Percentiles rank a stretch among this genome's conserved stretches.
These are phyloP conservation scores for Aspergillus nanangensis DNA, from an alignment of 495 filamentous ascomycete genomes.

Conservation along the genomic window DNA sequence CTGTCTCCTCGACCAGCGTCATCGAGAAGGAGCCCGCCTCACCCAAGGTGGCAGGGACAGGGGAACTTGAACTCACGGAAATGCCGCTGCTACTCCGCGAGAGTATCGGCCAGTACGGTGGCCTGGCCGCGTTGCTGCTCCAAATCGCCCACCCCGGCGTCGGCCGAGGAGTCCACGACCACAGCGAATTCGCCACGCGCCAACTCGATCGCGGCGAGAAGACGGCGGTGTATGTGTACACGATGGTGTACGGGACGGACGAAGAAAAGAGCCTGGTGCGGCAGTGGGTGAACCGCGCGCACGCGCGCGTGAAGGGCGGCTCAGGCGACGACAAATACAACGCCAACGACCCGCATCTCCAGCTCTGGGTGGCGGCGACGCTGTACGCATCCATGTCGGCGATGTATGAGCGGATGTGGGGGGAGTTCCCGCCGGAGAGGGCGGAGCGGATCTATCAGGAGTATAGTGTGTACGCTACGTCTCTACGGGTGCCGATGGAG, in stretches of 20 bases:
- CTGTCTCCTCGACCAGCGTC: background rate
- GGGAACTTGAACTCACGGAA: background rate
- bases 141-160: conserved; percentile 1
- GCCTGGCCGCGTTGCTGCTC: background rate
- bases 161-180: background rate
- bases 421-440: background rate
- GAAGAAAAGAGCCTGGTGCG: conserved; percentile 3
- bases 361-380: conserved; percentile 9
- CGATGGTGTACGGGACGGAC: background rate
- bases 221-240: conserved; percentile 1
- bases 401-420: conserved; percentile 1
- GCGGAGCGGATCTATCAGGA: background rate
- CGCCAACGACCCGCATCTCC: conserved; percentile 5
- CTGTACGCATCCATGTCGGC: background rate
- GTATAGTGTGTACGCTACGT: background rate
- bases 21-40: background rate
- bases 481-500: background rate
- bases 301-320: conserved; percentile 3
- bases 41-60: background rate
- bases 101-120: background rate
- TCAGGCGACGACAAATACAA: background rate
- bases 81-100: background rate
- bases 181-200: background rate
- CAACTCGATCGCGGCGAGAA: conserved; percentile 1
- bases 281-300: conserved; percentile 4